Base-by-base conservation (phyloP, 2,329 filamentous ascomycete genomes). In the Microsporum canis region DNA sequence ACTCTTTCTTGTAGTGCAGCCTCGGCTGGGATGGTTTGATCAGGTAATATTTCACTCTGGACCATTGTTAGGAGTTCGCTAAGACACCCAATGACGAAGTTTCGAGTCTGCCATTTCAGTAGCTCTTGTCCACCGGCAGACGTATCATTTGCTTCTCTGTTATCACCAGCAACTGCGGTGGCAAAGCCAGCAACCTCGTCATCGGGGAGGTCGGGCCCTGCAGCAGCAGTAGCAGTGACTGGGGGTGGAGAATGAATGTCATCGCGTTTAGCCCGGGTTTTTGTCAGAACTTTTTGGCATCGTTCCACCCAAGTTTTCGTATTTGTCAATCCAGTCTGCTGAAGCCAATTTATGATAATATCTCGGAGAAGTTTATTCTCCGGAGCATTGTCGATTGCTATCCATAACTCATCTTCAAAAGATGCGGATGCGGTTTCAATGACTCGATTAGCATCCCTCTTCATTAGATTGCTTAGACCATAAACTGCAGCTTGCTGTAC, bases 111-210 rank as follows among this genome's bases (percentile, higher is more conserved):
- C 94, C 94, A 99, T 66, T 91, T 86, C 63, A 99, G 79, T 12
- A 94, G 84, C 71, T 99, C 94, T 68, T 95, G 91, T 23, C 91
- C 86, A 6, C 85, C 67, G 76, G 66, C 76, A 68, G 70, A 68
- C 38, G 77, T 78, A 56, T 76, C 76, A 0, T 73, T 69, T 29
- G 79, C 74, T 53, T 84, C 83, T 43, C 82, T 80, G 57, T 87
- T 82, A 57, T 82, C 83, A 2, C 78, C 82, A 31, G 84, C 86
- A 33, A 81, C 81, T 1, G 88, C 85, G n/a, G 86, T 84, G 36
- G 91, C 91, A 70, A 99, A 97, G 0, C 94, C 94, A 59, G 94
- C 94, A 39, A 96, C 92, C 72, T 99, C 95, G 71, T 99, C 94
- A 70, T 99, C 94, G 64, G 92, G 88, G 0, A 97, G 76, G 67